These are phyloP conservation scores for Yarrowia sp. DNA, from an alignment of 805 yeast genomes.

Conservation along the genomic window DNA sequence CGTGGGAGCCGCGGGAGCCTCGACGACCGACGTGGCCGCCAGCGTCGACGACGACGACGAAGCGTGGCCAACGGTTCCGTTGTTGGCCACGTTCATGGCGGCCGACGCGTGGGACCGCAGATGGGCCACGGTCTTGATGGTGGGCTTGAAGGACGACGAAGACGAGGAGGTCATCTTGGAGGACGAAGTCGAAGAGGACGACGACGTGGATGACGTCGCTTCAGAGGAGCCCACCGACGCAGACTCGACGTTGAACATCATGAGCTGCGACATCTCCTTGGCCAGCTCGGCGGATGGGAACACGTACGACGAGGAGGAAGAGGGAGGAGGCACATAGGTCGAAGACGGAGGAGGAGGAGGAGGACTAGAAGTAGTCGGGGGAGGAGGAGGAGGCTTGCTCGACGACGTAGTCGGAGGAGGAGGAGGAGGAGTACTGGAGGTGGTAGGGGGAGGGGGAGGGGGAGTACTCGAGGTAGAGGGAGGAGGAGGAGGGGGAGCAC, in stretches of 20 bases:
- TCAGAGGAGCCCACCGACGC: neutral
- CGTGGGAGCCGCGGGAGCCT: neutral
- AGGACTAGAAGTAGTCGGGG: neutral
- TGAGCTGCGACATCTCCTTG: conserved; percentile 6
- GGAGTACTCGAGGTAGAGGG: neutral
- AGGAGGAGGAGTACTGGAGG: neutral
- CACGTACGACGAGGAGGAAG: neutral
- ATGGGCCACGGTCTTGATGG: conserved; percentile 16
- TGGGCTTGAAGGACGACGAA: conserved; percentile 8
- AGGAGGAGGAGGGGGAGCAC: conserved; percentile 3
- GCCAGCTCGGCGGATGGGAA: conserved; percentile 9
- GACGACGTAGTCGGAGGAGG: neutral
- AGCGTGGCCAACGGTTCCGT: neutral
- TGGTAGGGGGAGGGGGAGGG: conserved; percentile 4
- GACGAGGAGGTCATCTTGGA: neutral
- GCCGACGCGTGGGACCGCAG: neutral
- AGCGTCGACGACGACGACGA: neutral
- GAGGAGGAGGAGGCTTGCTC: neutral
- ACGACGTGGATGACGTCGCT: neutral
- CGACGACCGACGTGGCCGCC: neutral
- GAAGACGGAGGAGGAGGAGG: conserved; percentile 8
- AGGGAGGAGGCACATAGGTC: neutral
- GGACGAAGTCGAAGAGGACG: neutral
- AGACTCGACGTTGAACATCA: conserved; percentile 13
- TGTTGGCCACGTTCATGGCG: conserved; percentile 22